A percentile compares a stretch with the other conserved stretches of the same genome.
Conservation (phyloP, 768 basidiomycete species). For the Holtermannia corniformis region DNA sequence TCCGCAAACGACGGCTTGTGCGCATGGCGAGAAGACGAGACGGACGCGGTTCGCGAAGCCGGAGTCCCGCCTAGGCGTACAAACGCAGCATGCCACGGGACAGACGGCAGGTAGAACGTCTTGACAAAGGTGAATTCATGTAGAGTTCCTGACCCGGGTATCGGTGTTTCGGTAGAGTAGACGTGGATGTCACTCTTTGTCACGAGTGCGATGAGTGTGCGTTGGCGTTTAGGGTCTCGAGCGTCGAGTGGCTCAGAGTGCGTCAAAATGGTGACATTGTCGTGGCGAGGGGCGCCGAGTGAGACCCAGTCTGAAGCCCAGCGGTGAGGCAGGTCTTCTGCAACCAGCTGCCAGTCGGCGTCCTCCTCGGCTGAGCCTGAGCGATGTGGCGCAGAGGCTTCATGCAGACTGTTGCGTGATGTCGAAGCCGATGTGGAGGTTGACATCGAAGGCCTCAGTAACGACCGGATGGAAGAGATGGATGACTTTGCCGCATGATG, state of each 20-base stretch:
- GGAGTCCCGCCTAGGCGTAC: constrained; percentile 1
- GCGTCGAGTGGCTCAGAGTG: not conserved
- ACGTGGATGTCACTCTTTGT: constrained; percentile 5
- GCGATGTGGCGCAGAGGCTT: too few relatives aligned
- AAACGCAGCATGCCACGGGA: constrained; percentile 10
- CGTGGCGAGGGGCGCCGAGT: constrained; percentile 1
- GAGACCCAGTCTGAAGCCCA: constrained; percentile 1
- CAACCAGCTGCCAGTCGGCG: too few relatives aligned
- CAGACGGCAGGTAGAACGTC: constrained; percentile 17
- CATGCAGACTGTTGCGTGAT: not conserved
- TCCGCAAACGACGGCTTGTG: not conserved
- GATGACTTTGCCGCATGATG: not conserved
- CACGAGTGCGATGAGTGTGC: not conserved
- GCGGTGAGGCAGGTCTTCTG: not conserved
- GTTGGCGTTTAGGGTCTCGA: constrained; percentile 3
- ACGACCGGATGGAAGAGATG: not conserved
- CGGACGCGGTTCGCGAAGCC: too few relatives aligned
- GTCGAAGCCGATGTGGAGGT: not conserved
- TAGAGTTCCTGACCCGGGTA: not conserved
- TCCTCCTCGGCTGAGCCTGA: too few relatives aligned
- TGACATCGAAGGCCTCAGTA: constrained; percentile 2
- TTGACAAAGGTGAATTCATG: constrained; percentile 7
- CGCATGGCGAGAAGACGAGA: not conserved
- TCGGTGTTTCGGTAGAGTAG: constrained; percentile 8
- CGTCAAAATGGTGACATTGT: not conserved